These are phyloP conservation scores for Brachypodium distachyon DNA, from an alignment of 202 grass and related monocot genomes.

Conservation along the genomic window DNA sequence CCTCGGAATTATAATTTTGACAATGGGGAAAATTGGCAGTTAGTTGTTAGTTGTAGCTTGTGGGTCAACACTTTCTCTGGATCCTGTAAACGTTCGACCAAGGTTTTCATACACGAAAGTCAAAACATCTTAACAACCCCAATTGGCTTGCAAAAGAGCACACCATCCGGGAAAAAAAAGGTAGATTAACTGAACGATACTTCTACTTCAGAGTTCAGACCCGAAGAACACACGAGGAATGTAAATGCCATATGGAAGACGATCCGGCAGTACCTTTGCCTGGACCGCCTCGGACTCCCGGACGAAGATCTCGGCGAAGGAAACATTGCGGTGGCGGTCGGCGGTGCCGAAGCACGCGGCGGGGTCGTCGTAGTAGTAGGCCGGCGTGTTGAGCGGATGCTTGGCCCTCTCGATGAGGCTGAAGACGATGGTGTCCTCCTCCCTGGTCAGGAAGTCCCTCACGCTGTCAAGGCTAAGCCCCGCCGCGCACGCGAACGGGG, in stretches of 20 bases:
- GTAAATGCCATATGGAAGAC: not conserved
- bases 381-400: constrained; percentile 38
- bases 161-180: too few relatives aligned
- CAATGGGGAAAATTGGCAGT: too few relatives aligned
- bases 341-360: not conserved
- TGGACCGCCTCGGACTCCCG: constrained; percentile 50
- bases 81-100: not conserved
- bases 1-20: too few relatives aligned
- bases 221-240: not conserved
- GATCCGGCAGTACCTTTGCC: constrained; percentile 30
- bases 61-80: constrained; percentile 10
- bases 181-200: not conserved
- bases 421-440: constrained; percentile 69
- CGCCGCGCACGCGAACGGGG: not conserved
- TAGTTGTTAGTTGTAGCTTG: too few relatives aligned
- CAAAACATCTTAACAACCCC: not conserved
- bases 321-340: not conserved
- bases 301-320: constrained; percentile 47
- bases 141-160: not conserved
- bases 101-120: constrained; percentile 5
- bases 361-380: constrained; percentile 34
- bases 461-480: constrained; percentile 48
- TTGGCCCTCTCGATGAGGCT: constrained; percentile 75
- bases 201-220: not conserved
- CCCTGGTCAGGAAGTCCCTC: constrained; percentile 55